Evolutionary conservation across 305 asterid species (phyloP).

Genomic region (Plantago coronopus): DNA sequence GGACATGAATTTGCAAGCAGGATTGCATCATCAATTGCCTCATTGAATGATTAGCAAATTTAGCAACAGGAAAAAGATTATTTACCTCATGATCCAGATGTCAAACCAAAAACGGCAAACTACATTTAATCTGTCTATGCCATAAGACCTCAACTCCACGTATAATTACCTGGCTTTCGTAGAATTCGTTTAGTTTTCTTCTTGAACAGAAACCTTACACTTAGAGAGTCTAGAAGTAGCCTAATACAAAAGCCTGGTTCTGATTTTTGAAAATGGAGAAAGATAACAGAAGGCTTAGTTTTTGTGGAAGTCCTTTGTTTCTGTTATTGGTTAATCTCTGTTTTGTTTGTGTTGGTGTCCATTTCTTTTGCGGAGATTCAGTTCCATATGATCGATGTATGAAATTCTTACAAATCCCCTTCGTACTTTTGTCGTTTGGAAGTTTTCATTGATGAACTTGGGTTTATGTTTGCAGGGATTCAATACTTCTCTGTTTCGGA

Average conservation of each 20-base stretch:
- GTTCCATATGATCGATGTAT: neutral
- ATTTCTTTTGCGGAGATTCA: neutral
- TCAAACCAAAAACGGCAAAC: no score
- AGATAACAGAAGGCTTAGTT: neutral
- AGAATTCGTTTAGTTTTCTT: no score
- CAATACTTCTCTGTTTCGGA: constrained; percentile 26
- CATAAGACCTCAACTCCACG: no score
- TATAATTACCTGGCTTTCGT: no score
- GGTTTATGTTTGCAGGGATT: constrained; percentile 30
- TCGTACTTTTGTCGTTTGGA: neutral
- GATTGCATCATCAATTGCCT: no score
- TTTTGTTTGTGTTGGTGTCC: neutral
- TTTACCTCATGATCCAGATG: no score
- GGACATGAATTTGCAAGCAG: no score
- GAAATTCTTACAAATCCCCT: neutral
- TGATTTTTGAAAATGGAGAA: neutral
- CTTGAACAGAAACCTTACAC: no score
- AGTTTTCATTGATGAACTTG: neutral
- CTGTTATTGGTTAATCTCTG: neutral
- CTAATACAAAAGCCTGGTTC: neutral
- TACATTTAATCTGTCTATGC: no score
- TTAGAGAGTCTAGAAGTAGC: no score
- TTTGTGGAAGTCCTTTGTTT: constrained; percentile 1
- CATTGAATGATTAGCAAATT: no score
- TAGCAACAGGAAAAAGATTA: no score